Percentiles rank a stretch among this genome's conserved stretches.
phyloP scores from a whole-genome alignment of 1,139 yeast species.

The Hanseniaspora sp. region DNA sequence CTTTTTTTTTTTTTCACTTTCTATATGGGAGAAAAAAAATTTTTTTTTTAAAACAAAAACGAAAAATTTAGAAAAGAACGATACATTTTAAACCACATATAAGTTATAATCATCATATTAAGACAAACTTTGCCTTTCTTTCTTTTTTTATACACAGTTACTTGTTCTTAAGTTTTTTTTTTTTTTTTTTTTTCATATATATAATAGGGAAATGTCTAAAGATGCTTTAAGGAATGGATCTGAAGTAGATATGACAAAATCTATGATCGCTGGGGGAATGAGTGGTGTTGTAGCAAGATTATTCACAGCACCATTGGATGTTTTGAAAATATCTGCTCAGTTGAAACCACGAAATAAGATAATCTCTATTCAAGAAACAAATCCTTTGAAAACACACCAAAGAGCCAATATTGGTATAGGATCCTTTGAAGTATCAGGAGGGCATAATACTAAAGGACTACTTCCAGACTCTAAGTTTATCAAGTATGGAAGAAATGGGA shows the following conservation, averaged over 20 bases:
- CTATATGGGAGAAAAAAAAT: too few species aligned
- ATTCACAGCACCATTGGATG: constrained; percentile 81
- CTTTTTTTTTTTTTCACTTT: too few species aligned
- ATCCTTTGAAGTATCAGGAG: constrained; percentile 5
- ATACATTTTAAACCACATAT: too few species aligned
- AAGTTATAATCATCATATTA: too few species aligned
- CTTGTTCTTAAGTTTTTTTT: background rate
- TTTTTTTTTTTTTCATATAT: too few species aligned
- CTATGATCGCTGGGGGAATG: constrained; percentile 55
- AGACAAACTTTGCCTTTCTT: too few species aligned
- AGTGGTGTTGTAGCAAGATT: constrained; percentile 64
- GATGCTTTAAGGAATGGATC: constrained; percentile 48
- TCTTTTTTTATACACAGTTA: too few species aligned
- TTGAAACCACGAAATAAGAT: background rate
- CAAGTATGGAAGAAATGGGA: constrained; percentile 24
- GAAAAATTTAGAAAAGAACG: background rate
- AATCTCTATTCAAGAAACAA: background rate
- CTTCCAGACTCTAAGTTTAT: constrained; percentile 16
- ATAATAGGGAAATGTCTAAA: constrained; percentile 17
- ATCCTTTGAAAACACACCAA: background rate
- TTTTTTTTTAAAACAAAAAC: background rate
- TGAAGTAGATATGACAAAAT: constrained; percentile 35
- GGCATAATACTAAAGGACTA: background rate
- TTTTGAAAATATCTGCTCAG: constrained; percentile 36
- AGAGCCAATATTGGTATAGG: constrained; percentile 16